Evolutionary conservation across 177 flowering plant genomes (phyloP).

Genomic region (Tripterygium wilfordii): DNA sequence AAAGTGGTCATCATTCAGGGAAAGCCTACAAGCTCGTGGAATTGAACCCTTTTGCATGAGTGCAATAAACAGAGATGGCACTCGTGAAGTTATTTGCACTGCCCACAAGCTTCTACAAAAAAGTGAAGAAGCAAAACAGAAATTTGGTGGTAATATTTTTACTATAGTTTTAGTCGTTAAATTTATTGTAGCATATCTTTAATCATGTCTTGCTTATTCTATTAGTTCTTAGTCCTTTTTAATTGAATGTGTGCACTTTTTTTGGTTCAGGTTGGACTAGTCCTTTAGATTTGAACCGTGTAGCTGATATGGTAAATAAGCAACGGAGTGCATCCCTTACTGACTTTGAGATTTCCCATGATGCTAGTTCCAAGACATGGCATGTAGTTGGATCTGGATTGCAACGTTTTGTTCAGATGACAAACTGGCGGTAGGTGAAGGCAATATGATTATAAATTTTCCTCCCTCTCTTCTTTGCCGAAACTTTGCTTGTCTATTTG

Average conservation of each 20-base stretch:
- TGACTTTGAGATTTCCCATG: slow-evolving; percentile 72
- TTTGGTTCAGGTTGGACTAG: slow-evolving; percentile 31
- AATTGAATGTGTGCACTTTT: neutral
- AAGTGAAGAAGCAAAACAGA: slow-evolving; percentile 25
- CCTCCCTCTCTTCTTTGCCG: too few relatives aligned
- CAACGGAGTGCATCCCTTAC: slow-evolving; percentile 66
- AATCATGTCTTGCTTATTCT: neutral
- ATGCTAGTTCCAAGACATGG: slow-evolving; percentile 56
- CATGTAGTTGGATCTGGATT: slow-evolving; percentile 79
- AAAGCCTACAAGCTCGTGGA: slow-evolving; percentile 54
- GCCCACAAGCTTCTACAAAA: slow-evolving; percentile 67
- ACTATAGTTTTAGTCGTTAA: neutral
- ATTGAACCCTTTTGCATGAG: slow-evolving; percentile 80
- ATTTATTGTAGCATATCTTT: slow-evolving; percentile 2
- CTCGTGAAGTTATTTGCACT: slow-evolving; percentile 69
- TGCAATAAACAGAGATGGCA: slow-evolving; percentile 77
- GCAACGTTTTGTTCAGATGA: slow-evolving; percentile 96
- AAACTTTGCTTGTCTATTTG: too few relatives aligned
- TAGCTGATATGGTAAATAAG: slow-evolving; percentile 70
- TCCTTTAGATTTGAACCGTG: slow-evolving; percentile 54
- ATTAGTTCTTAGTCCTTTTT: neutral
- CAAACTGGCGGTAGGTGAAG: slow-evolving; percentile 82
- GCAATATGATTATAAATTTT: neutral
- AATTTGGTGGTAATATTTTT: slow-evolving; percentile 34
- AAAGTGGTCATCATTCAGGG: slow-evolving; percentile 69